Evolutionary conservation across 164 flowering plant species (phyloP).

Genomic region (Sextonia rubra): DNA sequence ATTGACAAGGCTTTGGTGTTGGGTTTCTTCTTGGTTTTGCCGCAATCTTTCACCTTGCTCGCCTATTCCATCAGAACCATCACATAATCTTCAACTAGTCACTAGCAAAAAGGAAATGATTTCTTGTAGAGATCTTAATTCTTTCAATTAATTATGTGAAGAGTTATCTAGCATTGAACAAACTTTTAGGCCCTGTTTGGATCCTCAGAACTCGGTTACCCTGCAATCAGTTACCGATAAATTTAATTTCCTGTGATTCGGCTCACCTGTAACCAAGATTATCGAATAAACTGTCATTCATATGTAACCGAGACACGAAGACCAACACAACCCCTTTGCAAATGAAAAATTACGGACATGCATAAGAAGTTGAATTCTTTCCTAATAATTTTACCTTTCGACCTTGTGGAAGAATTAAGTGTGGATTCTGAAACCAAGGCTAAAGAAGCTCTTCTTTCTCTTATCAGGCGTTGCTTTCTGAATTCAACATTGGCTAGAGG

Average conservation of each 20-base stretch:
- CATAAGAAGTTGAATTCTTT: neutral
- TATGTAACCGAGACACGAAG: no score
- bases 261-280: no score
- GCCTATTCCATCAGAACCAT: constrained; percentile 18
- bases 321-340: no score
- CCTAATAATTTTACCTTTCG: constrained; percentile 24
- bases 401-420: constrained; percentile 22
- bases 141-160: no score
- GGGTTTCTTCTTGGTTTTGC: constrained; percentile 3
- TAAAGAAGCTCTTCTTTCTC: constrained; percentile 37
- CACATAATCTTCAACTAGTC: neutral
- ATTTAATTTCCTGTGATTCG: no score
- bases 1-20: constrained; percentile 3
- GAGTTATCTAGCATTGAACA: no score
- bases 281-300: no score
- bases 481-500: neutral
- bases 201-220: no score
- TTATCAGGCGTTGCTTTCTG: constrained; percentile 10
- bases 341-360: no score
- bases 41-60: constrained; percentile 25
- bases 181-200: no score
- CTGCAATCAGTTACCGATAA: no score
- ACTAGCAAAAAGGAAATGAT: neutral
- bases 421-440: constrained; percentile 42
- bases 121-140: neutral